Conservation (phyloP, 169 alveolate genomes). For the Cytauxzoon felis region DNA sequence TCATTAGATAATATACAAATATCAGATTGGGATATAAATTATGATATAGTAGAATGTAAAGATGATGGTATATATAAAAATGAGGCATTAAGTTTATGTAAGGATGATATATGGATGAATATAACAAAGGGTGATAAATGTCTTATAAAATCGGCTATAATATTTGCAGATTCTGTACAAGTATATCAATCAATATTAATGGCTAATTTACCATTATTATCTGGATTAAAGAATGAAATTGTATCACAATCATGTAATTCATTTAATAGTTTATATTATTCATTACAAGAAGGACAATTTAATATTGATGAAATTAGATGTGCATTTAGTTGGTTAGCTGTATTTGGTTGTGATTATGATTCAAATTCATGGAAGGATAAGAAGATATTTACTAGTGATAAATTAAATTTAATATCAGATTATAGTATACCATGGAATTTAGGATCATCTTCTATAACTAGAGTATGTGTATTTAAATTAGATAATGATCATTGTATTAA, state of each 20-base stretch:
- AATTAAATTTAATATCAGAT: slow-evolving; percentile 27
- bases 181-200: slow-evolving; percentile 48
- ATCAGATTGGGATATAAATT: slow-evolving; percentile 39
- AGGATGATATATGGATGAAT: slow-evolving; percentile 41
- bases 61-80: neutral
- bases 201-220: slow-evolving; percentile 23
- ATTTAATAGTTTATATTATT: slow-evolving; percentile 18
- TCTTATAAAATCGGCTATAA: slow-evolving; percentile 10
- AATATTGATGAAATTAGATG: slow-evolving; percentile 8
- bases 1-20: slow-evolving; percentile 1
- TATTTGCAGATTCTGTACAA: slow-evolving; percentile 57
- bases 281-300: neutral
- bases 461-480: slow-evolving; percentile 13
- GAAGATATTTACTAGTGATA: neutral
- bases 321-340: slow-evolving; percentile 59
- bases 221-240: slow-evolving; percentile 54
- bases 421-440: slow-evolving; percentile 46
- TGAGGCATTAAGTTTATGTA: slow-evolving; percentile 14
- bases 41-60: slow-evolving; percentile 9
- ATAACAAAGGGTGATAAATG: slow-evolving; percentile 9
- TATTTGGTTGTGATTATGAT: slow-evolving; percentile 49
- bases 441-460: slow-evolving; percentile 46
- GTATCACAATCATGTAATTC: slow-evolving; percentile 28
- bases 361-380: slow-evolving; percentile 30
- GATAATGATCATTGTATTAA: slow-evolving; percentile 21